Evolutionary conservation across 257 asterid species (phyloP), one percentile per base, ranked within the genome.

Genomic region (Echium plantagineum): DNA sequence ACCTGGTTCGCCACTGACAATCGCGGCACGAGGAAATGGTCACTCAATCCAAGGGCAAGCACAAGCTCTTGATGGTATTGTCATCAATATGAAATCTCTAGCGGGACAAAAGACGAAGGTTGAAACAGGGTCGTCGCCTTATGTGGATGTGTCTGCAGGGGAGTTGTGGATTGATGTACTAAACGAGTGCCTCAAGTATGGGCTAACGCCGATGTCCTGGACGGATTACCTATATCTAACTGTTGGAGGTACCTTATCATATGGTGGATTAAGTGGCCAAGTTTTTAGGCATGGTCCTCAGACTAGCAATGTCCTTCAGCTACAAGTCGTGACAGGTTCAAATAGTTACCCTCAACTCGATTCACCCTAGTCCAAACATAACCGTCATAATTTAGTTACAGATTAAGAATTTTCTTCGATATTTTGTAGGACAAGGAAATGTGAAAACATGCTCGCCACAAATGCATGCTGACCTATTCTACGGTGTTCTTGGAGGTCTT

Each of bases 201-300:
- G 90, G 15, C 54, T 91, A 30, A 88, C 96, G 2, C 98, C 98
- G 0, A 85, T 79, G 66, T 80, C 96, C 19, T 91, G 98, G 98
- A 88, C 98, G 0, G 98, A 91, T 54, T 91, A 91, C 68, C 69
- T 91, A 9, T 95, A 88, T 64, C 79, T 91, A 2, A 85, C 95
- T 0, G 93, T 88, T 21, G 96, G 98, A 1, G 96, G 95, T 47
- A 90, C 98, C 13, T 59, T 90, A 72, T 85, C 96, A 22, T 83
- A 87, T 66, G 95, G 87, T 2, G 98, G 98, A 57, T 82, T 91
- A 46, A 88, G 98, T 13, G 98, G 96, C 15, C 98, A 91, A 66
- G 88, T 96, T 2, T 91, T 91, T 67, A 78, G 79, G 30, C 90
- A 85, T 52, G 98, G 96, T 74, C 98, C 98, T 7, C 98, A 91